These are phyloP conservation scores for Fusarium nelsonii DNA, from an alignment of 2,329 filamentous ascomycete genomes.

Conservation along the genomic window DNA sequence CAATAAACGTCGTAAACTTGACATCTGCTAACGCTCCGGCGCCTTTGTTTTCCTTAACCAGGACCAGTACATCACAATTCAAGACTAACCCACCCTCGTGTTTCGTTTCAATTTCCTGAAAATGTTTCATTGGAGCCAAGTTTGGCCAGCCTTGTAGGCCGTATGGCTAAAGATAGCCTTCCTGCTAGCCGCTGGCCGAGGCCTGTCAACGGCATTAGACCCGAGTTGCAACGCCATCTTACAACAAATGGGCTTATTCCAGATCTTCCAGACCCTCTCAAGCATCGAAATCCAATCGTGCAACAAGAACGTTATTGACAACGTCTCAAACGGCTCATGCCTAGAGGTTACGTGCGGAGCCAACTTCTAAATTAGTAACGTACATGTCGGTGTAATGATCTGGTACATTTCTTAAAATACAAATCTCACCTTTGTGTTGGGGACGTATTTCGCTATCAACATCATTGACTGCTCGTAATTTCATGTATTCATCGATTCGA, in stretches of 20 bases:
- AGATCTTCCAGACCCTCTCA: not conserved
- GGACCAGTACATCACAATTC: not conserved
- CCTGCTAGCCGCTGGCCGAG: slow-evolving; percentile 3
- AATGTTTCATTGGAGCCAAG: slow-evolving; percentile 15
- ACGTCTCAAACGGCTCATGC: not conserved
- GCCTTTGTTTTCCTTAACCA: not conserved
- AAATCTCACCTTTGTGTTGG: too few species aligned
- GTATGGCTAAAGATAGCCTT: slow-evolving; percentile 35
- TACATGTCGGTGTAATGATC: too few species aligned
- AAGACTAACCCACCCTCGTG: not conserved
- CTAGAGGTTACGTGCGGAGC: slow-evolving; percentile 2
- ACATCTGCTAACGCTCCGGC: not conserved
- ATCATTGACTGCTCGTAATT: slow-evolving; percentile 1
- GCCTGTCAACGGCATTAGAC: not conserved
- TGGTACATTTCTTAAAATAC: too few species aligned
- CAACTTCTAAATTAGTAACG: not conserved
- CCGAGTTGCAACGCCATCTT: too few species aligned
- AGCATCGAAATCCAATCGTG: not conserved
- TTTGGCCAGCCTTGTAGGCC: slow-evolving; percentile 8
- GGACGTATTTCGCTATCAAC: not conserved
- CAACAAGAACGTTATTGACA: not conserved
- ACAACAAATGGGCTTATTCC: not conserved
- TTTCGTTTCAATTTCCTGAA: slow-evolving; percentile 6
- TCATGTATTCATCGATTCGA: slow-evolving; percentile 11
- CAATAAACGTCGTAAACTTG: not conserved